Conservation (phyloP, 1,284 basidiomycete species). For the Ganoderma lucidum region DNA sequence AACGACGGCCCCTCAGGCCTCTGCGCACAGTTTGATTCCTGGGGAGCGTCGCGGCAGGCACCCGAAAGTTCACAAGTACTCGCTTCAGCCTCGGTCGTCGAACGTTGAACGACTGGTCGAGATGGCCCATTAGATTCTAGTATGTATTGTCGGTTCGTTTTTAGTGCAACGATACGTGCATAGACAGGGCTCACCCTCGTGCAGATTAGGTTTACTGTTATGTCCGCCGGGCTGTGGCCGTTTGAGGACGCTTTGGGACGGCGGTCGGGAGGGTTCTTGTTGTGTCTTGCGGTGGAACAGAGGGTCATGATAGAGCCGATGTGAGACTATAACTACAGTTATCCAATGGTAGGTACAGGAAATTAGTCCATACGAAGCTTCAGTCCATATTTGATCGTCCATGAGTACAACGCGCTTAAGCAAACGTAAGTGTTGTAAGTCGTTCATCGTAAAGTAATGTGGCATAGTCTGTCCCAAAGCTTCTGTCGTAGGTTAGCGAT, state of each 20-base stretch:
- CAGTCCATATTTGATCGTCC: background rate
- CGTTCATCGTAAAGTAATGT: background rate
- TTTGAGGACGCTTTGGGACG: no score
- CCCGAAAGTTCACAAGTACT: background rate
- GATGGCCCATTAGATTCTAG: no score
- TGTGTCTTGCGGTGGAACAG: no score
- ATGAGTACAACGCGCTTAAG: background rate
- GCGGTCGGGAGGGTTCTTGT: background rate
- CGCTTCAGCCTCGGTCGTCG: background rate
- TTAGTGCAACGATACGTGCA: no score
- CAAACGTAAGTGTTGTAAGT: background rate
- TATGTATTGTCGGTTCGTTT: no score
- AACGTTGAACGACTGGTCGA: background rate
- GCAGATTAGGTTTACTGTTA: no score
- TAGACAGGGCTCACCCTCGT: no score
- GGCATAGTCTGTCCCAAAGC: constrained; percentile 1
- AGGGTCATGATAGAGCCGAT: no score
- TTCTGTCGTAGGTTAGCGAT: background rate
- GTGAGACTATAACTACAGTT: background rate
- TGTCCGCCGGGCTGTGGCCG: no score
- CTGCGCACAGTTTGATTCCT: background rate
- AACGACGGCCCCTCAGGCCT: no score
- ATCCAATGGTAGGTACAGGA: background rate
- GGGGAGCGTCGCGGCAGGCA: background rate
- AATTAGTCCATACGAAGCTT: background rate